Evolutionary conservation across 2,329 filamentous ascomycete genomes (phyloP).

Genomic region (Colletotrichum sp.): DNA sequence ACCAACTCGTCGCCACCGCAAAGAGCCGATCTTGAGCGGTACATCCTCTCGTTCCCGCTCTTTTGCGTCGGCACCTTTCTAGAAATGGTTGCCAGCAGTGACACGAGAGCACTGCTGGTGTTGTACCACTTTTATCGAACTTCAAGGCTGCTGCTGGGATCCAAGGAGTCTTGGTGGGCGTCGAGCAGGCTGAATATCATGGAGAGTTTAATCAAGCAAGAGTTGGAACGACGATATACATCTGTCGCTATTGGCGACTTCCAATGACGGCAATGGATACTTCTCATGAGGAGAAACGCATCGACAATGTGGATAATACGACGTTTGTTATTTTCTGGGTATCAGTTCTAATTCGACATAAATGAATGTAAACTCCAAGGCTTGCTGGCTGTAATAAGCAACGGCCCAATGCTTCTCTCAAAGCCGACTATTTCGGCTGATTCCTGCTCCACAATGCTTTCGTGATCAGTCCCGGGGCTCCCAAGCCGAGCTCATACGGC

Average conservation of each 20-base stretch:
- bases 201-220: conserved; percentile 1
- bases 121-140: conserved; percentile 30
- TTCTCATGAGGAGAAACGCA: not conserved
- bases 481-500: not conserved
- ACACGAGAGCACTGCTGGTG: conserved; percentile 30
- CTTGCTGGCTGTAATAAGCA: not conserved
- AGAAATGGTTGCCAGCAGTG: conserved; percentile 24
- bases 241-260: not conserved
- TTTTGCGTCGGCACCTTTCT: conserved; percentile 29
- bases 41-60: conserved; percentile 31
- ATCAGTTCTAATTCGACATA: not conserved
- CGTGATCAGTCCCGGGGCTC: conserved; percentile 6
- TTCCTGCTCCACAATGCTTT: not conserved
- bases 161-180: conserved; percentile 29
- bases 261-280: not conserved
- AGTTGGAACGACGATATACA: not conserved
- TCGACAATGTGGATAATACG: not conserved
- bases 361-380: not conserved
- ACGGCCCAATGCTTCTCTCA: not conserved
- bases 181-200: conserved; percentile 22
- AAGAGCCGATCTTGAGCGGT: conserved; percentile 26
- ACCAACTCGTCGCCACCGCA: not conserved
- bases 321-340: not conserved
- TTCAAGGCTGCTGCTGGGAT: conserved; percentile 22
- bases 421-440: not conserved